Base-by-base conservation (phyloP, 1,284 basidiomycete genomes). In the Trametes versicolor region DNA sequence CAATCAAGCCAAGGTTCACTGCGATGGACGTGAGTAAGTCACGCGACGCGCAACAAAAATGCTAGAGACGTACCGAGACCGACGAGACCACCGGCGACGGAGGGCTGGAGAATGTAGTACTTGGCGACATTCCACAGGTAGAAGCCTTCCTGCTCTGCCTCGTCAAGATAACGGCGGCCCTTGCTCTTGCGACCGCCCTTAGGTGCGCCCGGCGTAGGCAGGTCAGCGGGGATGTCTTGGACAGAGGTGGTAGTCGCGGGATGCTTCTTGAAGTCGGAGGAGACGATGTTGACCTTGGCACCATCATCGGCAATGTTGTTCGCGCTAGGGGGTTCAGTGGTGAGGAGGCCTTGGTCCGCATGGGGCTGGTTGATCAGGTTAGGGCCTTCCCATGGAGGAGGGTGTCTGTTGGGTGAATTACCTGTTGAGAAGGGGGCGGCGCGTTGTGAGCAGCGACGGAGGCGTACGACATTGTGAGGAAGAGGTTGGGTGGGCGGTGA, bases 1-100 rank as follows among this genome's bases (percentile, higher is more conserved):
- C 85, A 32, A 94, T 72, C 39, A 94, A 77, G 36, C 92, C 92
- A 66, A 94, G 79, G 75, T 95, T 94, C 59, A 92, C 91, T 92
- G 66, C 0, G 55, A 59, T 23, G 19, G 41, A 27, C 2, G 29
- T 27, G 23, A 23, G 8, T 62, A 36, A 63, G 27, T 36, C 39
- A 50, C 52, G 23, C 43, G 50, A 65, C 65, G 45, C 2, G 56
- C 32, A 36, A 36, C 21, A 15, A 15, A 27, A 47, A 51, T 49
- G 50, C 39, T 58, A 48, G 15, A 48, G 8, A 82, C 85, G 27
- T 69, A 92, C 91, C 82, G 43, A 94, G 77, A 60, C 92, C 92
- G 67, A 94, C 70, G 23, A 93, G 79, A 51, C 93, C 92, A 50
- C 92, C 91, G 8, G 90, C 88, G 59, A 92, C 87, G 37, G 86